These are phyloP conservation scores for Senna siamea DNA, from an alignment of 306 rosid genomes.

Conservation along the genomic window DNA sequence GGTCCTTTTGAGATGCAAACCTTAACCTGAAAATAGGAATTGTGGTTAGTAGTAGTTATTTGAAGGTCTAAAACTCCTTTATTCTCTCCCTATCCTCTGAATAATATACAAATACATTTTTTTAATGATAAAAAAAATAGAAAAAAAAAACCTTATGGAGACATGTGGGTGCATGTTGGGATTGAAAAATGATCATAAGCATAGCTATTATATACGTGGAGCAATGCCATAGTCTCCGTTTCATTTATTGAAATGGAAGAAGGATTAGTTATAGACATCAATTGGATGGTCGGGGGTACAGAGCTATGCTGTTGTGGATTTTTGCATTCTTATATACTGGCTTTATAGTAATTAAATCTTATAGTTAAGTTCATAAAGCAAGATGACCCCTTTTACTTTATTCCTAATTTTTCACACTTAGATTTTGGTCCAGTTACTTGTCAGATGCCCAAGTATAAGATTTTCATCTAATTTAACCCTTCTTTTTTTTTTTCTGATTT, in stretches of 20 bases:
- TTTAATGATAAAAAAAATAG: no score
- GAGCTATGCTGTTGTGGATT: background rate
- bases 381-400: background rate
- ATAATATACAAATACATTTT: no score
- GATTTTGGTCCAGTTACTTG: background rate
- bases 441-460: conserved; percentile 2
- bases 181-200: conserved; percentile 14
- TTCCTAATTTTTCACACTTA: background rate
- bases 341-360: background rate
- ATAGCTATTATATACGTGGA: background rate
- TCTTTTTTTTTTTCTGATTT: conserved; percentile 37
- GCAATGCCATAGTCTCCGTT: background rate
- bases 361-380: background rate
- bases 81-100: background rate
- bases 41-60: background rate
- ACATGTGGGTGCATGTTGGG: conserved; percentile 18
- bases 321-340: background rate
- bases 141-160: background rate
- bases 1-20: no score
- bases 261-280: background rate
- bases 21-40: background rate
- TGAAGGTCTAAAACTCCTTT: background rate
- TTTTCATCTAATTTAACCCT: conserved; percentile 33
- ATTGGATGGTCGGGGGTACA: background rate
- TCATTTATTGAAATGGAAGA: background rate